These are phyloP conservation scores for Colletotrichum sansevieriae DNA, from an alignment of 2,329 filamentous ascomycete genomes.

Conservation along the genomic window DNA sequence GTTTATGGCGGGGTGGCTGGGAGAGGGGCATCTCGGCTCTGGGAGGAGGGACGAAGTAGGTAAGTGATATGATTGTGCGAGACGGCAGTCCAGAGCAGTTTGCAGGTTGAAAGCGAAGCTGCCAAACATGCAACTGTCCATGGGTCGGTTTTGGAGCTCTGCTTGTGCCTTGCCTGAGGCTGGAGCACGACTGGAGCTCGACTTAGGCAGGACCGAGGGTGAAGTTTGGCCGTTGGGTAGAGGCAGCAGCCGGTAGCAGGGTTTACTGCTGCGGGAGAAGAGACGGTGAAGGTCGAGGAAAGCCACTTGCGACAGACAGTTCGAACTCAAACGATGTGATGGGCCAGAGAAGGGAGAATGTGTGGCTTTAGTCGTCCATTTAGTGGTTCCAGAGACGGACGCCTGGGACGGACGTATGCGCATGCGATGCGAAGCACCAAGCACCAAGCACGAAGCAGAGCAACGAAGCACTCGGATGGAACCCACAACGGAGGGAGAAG, in stretches of 20 bases:
- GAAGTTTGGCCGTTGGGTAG: not conserved
- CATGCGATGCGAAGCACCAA: slow-evolving; percentile 17
- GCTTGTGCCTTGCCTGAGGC: not conserved
- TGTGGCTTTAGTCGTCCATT: slow-evolving; percentile 16
- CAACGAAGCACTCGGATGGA: no score
- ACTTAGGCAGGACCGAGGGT: not conserved
- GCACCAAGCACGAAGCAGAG: slow-evolving; percentile 1
- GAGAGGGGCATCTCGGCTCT: slow-evolving; percentile 5
- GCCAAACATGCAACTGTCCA: not conserved
- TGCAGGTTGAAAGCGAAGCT: slow-evolving; percentile 13
- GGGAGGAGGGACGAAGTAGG: not conserved
- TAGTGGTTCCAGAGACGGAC: slow-evolving; percentile 8
- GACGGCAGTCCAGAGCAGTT: not conserved
- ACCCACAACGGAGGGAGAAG: not conserved
- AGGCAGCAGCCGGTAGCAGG: slow-evolving; percentile 2
- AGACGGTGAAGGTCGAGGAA: slow-evolving; percentile 15
- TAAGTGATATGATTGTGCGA: not conserved
- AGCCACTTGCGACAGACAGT: slow-evolving; percentile 13
- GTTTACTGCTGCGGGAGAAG: slow-evolving; percentile 20
- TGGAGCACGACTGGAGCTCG: not conserved
- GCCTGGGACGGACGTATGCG: slow-evolving; percentile 4
- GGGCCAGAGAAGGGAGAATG: not conserved
- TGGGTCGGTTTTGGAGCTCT: slow-evolving; percentile 10
- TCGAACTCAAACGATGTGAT: slow-evolving; percentile 5
- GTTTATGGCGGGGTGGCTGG: slow-evolving; percentile 33